Percentiles rank a stretch among this genome's conserved stretches.
Conservation (phyloP, 2,329 filamentous ascomycete species). For the Calonectria pseudoturangicola region DNA sequence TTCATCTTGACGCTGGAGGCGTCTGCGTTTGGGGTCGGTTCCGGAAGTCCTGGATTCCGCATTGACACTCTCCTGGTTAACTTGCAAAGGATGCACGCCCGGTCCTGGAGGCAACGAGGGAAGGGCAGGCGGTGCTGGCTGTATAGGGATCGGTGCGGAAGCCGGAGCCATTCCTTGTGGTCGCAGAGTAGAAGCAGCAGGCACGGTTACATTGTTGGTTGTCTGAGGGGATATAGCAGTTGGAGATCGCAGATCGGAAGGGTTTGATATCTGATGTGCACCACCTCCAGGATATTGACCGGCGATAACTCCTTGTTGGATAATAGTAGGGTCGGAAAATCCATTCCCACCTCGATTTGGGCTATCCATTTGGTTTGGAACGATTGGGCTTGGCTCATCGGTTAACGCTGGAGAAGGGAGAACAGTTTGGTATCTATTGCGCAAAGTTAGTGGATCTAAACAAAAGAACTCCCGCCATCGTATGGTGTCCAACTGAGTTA, state of each 20-base stretch:
- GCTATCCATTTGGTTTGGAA: conserved; percentile 60
- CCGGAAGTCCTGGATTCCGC: background rate
- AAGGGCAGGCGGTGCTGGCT: conserved; percentile 4
- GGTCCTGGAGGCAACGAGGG: background rate
- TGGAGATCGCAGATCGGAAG: background rate
- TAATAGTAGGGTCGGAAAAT: conserved; percentile 36
- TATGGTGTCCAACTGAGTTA: background rate
- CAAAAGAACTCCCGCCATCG: no score
- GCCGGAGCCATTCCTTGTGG: conserved; percentile 19
- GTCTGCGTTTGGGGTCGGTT: conserved; percentile 40
- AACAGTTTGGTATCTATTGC: conserved; percentile 57
- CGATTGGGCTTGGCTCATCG: conserved; percentile 73
- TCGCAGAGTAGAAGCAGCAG: background rate
- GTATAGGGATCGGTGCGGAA: conserved; percentile 6
- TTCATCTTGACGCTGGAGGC: conserved; percentile 35
- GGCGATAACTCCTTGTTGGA: conserved; percentile 32
- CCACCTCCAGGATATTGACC: conserved; percentile 40
- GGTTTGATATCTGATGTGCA: conserved; percentile 1
- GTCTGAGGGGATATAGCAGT: background rate
- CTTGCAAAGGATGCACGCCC: background rate
- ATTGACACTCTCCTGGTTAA: background rate
- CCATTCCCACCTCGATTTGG: conserved; percentile 51
- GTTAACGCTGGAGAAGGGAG: conserved; percentile 79
- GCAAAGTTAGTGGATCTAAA: conserved; percentile 42
- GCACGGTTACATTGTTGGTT: background rate